A percentile compares a stretch with the other conserved stretches of the same genome.
Conservation (phyloP, 805 yeast genomes). For the Zygoascus flipseniorum region DNA sequence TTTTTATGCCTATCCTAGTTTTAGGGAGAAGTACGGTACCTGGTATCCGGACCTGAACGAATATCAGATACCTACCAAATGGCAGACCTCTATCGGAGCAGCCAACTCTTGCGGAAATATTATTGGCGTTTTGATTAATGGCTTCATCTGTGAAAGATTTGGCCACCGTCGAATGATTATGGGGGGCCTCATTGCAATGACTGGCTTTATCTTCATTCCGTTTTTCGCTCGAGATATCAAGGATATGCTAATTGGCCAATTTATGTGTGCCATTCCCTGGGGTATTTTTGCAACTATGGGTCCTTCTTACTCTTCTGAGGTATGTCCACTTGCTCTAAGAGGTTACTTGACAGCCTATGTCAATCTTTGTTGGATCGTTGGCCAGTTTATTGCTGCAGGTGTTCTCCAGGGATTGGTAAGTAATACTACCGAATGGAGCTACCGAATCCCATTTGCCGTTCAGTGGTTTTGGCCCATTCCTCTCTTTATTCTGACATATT, state of each 20-base stretch:
- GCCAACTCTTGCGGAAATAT: conserved; percentile 32
- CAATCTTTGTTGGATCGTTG: conserved; percentile 47
- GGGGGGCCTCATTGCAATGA: conserved; percentile 22
- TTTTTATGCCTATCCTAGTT: conserved; percentile 40
- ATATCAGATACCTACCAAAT: conserved; percentile 29
- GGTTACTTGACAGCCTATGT: conserved; percentile 41
- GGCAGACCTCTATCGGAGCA: conserved; percentile 16
- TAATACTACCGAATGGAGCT: conserved; percentile 19
- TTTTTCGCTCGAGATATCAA: conserved; percentile 37
- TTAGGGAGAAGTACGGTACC: conserved; percentile 34
- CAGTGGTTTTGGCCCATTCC: conserved; percentile 18
- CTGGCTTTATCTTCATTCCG: conserved; percentile 36
- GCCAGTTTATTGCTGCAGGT: conserved; percentile 48
- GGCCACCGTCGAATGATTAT: conserved; percentile 36
- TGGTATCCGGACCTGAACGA: background rate
- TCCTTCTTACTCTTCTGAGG: conserved; percentile 47
- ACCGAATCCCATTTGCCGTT: conserved; percentile 13
- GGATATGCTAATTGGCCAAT: conserved; percentile 31
- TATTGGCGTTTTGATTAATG: conserved; percentile 38
- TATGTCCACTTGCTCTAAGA: conserved; percentile 43
- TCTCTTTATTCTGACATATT: conserved; percentile 29
- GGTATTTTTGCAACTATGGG: conserved; percentile 45
- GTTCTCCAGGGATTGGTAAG: conserved; percentile 33
- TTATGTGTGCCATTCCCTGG: conserved; percentile 38
- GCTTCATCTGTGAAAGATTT: conserved; percentile 34